These are phyloP conservation scores for Misopates orontium DNA, from an alignment of 257 asterid species.

Conservation along the genomic window DNA sequence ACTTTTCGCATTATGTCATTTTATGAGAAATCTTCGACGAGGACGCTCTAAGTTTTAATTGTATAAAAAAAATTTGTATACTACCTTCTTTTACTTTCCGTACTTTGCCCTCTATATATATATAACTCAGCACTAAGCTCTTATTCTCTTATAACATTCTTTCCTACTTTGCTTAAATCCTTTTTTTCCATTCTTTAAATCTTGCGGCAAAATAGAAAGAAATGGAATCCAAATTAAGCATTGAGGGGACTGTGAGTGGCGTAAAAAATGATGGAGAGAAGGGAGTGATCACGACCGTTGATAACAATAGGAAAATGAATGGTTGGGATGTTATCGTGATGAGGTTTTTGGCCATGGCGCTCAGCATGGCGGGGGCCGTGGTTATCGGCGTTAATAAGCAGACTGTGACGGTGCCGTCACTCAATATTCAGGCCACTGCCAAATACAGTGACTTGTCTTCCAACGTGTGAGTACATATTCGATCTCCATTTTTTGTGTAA, in stretches of 20 bases:
- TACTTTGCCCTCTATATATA: no score
- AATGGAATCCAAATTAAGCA: slow-evolving; percentile 38
- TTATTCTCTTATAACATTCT: no score
- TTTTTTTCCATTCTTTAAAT: background rate
- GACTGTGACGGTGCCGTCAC: slow-evolving; percentile 44
- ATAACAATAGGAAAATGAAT: slow-evolving; percentile 40
- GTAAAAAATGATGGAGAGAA: slow-evolving; percentile 15
- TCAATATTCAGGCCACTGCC: slow-evolving; percentile 50
- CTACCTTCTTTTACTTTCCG: no score
- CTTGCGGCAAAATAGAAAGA: background rate
- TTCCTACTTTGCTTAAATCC: no score
- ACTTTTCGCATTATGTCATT: no score
- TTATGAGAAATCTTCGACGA: no score
- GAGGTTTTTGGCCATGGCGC: slow-evolving; percentile 50
- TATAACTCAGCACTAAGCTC: no score
- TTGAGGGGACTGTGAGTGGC: slow-evolving; percentile 28
- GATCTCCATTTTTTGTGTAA: no score
- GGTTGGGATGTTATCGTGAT: slow-evolving; percentile 43
- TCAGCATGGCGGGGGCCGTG: slow-evolving; percentile 54
- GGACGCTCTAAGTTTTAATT: no score
- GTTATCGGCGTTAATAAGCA: slow-evolving; percentile 54
- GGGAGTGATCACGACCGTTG: slow-evolving; percentile 22
- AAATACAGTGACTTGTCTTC: slow-evolving; percentile 64
- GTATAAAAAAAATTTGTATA: no score
- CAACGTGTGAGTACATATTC: slow-evolving; percentile 48